Evolutionary conservation across 495 filamentous ascomycete species (phyloP).

Genomic region (Penicillium flavigenum): DNA sequence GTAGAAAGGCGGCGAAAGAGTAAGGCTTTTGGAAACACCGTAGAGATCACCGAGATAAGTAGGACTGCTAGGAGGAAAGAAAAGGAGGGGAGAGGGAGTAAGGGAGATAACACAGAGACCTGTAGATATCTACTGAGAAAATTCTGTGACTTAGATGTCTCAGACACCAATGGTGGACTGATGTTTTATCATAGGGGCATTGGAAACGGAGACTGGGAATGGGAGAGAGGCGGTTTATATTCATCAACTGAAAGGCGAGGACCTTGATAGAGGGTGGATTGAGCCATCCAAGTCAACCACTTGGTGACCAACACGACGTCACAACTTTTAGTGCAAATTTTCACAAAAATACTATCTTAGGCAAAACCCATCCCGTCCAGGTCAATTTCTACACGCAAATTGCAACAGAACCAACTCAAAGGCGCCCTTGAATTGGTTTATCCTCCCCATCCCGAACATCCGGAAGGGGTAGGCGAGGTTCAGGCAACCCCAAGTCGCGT

Average conservation of each 20-base stretch:
- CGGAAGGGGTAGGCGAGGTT: slow-evolving; percentile 24
- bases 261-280: neutral
- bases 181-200: neutral
- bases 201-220: neutral
- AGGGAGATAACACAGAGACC: neutral
- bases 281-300: neutral
- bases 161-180: neutral
- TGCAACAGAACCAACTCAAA: slow-evolving; percentile 1
- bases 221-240: neutral
- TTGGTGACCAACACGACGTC: neutral
- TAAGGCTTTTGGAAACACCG: neutral
- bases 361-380: neutral
- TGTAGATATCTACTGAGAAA: neutral
- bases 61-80: neutral
- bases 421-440: slow-evolving; percentile 12
- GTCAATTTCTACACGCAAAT: neutral
- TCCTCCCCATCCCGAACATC: slow-evolving; percentile 17
- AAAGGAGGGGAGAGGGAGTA: neutral
- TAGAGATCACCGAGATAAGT: neutral
- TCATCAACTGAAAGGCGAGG: neutral
- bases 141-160: neutral
- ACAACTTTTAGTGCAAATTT: neutral
- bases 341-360: neutral
- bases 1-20: neutral
- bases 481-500: slow-evolving; percentile 17